phyloP scores from a whole-genome alignment of 352 stramenopile genomes.

The Globisporangium polare region DNA sequence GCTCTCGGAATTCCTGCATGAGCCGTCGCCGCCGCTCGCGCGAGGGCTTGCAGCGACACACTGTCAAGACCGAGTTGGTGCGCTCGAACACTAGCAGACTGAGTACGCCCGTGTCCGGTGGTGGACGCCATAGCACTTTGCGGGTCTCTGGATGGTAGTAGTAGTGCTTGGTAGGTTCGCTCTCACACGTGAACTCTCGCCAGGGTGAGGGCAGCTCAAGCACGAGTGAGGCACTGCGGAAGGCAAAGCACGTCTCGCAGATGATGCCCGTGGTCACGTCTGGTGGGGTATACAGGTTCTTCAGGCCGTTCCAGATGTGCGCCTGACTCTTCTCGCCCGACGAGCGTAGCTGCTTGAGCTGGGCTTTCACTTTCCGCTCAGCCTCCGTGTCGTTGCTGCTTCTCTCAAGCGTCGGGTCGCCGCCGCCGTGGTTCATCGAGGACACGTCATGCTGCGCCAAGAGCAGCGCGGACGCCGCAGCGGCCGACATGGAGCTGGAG shows the following conservation, averaged over 20 bases:
- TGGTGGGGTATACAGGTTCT: slow-evolving; percentile 42
- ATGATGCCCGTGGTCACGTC: slow-evolving; percentile 47
- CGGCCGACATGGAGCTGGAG: slow-evolving; percentile 19
- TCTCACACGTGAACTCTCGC: slow-evolving; percentile 47
- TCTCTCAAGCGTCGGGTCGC: background rate
- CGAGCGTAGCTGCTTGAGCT: background rate
- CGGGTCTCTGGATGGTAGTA: slow-evolving; percentile 39
- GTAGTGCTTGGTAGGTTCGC: slow-evolving; percentile 37
- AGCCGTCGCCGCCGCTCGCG: slow-evolving; percentile 36
- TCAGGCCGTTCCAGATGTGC: slow-evolving; percentile 25
- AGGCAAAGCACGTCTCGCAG: slow-evolving; percentile 44
- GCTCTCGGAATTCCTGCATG: slow-evolving; percentile 54
- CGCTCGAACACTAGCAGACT: slow-evolving; percentile 48
- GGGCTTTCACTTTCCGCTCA: background rate
- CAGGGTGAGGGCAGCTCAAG: slow-evolving; percentile 33
- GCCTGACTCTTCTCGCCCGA: slow-evolving; percentile 3
- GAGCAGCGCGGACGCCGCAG: slow-evolving; percentile 26
- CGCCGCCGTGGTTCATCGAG: background rate
- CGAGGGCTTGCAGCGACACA: slow-evolving; percentile 61
- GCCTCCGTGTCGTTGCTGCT: background rate
- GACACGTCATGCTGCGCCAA: slow-evolving; percentile 23
- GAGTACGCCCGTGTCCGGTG: slow-evolving; percentile 28
- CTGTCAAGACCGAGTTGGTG: slow-evolving; percentile 51
- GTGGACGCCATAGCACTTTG: slow-evolving; percentile 43
- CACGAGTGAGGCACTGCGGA: slow-evolving; percentile 31